These are phyloP conservation scores for Lepiota brunneoincarnata DNA, from an alignment of 768 basidiomycete genomes.

Conservation along the genomic window DNA sequence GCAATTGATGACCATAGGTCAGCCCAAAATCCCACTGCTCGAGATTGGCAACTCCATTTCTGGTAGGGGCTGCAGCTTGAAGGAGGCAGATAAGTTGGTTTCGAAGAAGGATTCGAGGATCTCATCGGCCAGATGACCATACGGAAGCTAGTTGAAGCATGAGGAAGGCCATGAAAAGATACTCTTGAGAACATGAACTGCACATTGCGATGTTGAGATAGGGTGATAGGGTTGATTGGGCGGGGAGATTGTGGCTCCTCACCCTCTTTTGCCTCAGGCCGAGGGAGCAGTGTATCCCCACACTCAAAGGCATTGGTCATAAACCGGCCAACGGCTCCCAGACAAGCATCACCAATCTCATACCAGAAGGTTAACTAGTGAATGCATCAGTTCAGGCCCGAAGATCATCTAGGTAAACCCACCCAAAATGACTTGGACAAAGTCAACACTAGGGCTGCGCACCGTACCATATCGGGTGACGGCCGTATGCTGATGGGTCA, in stretches of 20 bases:
- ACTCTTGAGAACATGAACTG: constrained; percentile 18
- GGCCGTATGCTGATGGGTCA: no score
- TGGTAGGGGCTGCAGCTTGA: constrained; percentile 70
- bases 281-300: constrained; percentile 86
- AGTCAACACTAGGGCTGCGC: no score
- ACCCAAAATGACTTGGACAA: constrained; percentile 93
- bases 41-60: constrained; percentile 63
- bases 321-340: constrained; percentile 94
- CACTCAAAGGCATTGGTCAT: constrained; percentile 99
- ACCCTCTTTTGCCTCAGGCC: constrained; percentile 29
- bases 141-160: constrained; percentile 65
- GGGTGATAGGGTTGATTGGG: constrained; percentile 75
- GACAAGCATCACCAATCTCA: constrained; percentile 93
- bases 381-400: not conserved
- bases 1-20: constrained; percentile 90
- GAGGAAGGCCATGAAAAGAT: not conserved
- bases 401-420: constrained; percentile 21
- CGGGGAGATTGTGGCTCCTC: constrained; percentile 37
- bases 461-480: no score
- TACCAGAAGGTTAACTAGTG: constrained; percentile 94
- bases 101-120: constrained; percentile 97
- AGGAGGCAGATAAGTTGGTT: constrained; percentile 84
- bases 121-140: constrained; percentile 98
- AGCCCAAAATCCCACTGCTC: constrained; percentile 62
- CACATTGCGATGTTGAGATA: constrained; percentile 91